Conservation (phyloP, 352 stramenopile species). For the Phytophthora multivora region DNA sequence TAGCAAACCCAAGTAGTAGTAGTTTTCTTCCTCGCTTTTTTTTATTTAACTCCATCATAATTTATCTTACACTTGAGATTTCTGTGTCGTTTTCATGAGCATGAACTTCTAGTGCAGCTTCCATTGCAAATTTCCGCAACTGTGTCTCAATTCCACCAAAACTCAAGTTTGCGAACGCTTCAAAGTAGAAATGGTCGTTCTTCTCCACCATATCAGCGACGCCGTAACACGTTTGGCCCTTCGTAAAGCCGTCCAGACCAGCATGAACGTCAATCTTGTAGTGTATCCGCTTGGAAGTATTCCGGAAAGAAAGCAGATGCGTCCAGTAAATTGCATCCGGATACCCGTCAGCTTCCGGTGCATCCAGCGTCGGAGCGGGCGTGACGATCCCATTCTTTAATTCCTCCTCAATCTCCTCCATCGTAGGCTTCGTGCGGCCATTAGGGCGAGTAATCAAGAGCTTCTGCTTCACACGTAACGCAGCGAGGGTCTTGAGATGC, state of each 20-base stretch:
- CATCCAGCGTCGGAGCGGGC: conserved; percentile 24
- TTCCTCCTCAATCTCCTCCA: conserved; percentile 23
- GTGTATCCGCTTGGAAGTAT: conserved; percentile 38
- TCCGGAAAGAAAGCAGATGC: conserved; percentile 68
- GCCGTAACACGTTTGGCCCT: conserved; percentile 66
- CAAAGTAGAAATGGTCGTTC: conserved; percentile 32
- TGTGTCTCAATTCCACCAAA: conserved; percentile 31
- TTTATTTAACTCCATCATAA: conserved; percentile 21
- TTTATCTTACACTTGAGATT: conserved; percentile 1
- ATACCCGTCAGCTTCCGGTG: conserved; percentile 27
- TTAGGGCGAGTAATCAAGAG: conserved; percentile 7
- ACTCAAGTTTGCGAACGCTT: conserved; percentile 25
- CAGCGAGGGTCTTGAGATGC: conserved; percentile 10
- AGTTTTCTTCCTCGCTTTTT: too few species aligned
- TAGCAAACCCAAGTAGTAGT: background rate
- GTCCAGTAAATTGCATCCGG: conserved; percentile 68
- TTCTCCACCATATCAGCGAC: conserved; percentile 25
- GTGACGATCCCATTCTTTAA: conserved; percentile 9
- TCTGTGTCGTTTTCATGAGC: conserved; percentile 11
- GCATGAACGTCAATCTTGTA: conserved; percentile 64
- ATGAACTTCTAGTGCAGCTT: conserved; percentile 24
- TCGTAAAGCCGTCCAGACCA: conserved; percentile 34
- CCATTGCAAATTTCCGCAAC: conserved; percentile 28
- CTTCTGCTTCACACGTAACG: conserved; percentile 21
- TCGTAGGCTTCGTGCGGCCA: conserved; percentile 8